phyloP scores from a whole-genome alignment of 2,329 filamentous ascomycete genomes.

The Penicillium sumatraense region DNA sequence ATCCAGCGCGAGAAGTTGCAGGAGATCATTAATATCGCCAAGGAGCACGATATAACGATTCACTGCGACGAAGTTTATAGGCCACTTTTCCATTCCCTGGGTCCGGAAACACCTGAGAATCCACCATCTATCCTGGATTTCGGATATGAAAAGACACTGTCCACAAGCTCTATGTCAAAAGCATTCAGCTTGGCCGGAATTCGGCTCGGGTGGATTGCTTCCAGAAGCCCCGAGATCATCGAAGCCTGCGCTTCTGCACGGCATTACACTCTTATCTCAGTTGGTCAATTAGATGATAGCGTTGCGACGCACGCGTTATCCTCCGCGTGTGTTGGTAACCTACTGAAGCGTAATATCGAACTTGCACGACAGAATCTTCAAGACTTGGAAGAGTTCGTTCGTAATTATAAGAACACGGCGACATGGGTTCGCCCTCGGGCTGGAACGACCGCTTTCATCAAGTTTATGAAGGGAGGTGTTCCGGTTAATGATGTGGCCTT shows the following conservation, averaged over 20 bases:
- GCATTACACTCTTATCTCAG: conserved; percentile 80
- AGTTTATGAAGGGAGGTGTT: conserved; percentile 62
- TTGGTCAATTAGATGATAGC: conserved; percentile 75
- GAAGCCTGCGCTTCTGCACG: conserved; percentile 64
- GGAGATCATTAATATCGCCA: conserved; percentile 66
- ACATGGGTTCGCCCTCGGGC: conserved; percentile 72
- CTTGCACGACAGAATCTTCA: conserved; percentile 68
- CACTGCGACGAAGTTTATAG: conserved; percentile 81
- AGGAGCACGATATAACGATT: conserved; percentile 65
- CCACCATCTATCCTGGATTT: conserved; percentile 71
- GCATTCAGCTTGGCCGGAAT: conserved; percentile 79
- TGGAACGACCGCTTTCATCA: conserved; percentile 77
- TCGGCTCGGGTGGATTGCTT: conserved; percentile 76
- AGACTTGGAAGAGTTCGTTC: conserved; percentile 65
- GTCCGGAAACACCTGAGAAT: conserved; percentile 49
- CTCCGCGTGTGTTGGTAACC: conserved; percentile 59
- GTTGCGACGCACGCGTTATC: conserved; percentile 73
- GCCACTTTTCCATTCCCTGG: conserved; percentile 71
- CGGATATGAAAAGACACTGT: conserved; percentile 68
- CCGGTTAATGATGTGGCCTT: conserved; percentile 72
- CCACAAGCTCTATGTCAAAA: conserved; percentile 80
- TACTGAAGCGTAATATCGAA: conserved; percentile 64
- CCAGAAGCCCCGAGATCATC: conserved; percentile 62
- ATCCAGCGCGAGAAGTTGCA: conserved; percentile 64
- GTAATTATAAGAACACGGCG: conserved; percentile 61